Evolutionary conservation across 495 filamentous ascomycete species (phyloP).

Genomic region (Sporormia fimetaria): DNA sequence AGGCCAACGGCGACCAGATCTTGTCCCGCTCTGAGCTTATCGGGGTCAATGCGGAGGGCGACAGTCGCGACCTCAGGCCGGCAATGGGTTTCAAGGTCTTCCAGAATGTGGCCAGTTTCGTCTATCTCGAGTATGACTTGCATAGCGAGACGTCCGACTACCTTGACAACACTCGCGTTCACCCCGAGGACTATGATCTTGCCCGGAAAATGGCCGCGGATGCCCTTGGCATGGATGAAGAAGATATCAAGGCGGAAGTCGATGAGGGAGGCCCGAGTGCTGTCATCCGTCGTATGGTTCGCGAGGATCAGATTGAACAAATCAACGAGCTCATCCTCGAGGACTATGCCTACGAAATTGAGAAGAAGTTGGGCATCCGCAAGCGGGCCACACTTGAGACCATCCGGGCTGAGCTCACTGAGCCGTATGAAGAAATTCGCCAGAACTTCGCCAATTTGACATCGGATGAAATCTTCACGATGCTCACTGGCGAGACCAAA

Average conservation of each 20-base stretch:
- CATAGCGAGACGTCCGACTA: conserved; percentile 73
- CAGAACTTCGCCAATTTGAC: conserved; percentile 61
- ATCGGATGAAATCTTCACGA: conserved; percentile 82
- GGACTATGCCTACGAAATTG: conserved; percentile 91
- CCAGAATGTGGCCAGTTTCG: conserved; percentile 92
- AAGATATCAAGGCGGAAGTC: conserved; percentile 89
- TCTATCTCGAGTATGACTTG: conserved; percentile 76
- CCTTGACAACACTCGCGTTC: conserved; percentile 89
- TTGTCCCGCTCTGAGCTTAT: conserved; percentile 73
- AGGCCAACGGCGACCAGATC: conserved; percentile 70
- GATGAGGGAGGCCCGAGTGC: conserved; percentile 79
- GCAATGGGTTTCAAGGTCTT: conserved; percentile 84
- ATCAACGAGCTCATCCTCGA: conserved; percentile 94
- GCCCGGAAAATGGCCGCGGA: conserved; percentile 97
- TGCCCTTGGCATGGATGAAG: conserved; percentile 89
- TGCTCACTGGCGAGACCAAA: conserved; percentile 86
- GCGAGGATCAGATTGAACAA: conserved; percentile 81
- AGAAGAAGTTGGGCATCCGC: conserved; percentile 80
- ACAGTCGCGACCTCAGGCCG: conserved; percentile 42
- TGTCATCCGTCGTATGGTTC: conserved; percentile 83
- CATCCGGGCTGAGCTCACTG: conserved; percentile 83
- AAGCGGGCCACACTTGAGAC: conserved; percentile 95
- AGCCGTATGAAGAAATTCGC: conserved; percentile 87
- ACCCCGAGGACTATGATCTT: conserved; percentile 96
- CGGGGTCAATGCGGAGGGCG: conserved; percentile 62